Base-by-base conservation (phyloP, 495 filamentous ascomycete species). In the Venustampulla echinocandica region DNA sequence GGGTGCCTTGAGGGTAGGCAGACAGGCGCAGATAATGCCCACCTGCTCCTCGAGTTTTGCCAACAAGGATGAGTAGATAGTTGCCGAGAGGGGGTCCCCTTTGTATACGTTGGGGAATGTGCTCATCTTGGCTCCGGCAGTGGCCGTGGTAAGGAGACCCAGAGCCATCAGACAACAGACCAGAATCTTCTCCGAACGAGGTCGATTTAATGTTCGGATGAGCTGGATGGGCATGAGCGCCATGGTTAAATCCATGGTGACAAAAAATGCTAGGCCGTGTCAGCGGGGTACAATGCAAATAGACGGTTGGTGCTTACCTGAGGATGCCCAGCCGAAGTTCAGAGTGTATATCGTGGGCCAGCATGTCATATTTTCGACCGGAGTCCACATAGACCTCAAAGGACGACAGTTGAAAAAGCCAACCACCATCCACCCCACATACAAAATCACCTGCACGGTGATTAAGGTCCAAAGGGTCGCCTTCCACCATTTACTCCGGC, bases 191-290 rank as follows among this genome's bases (percentile, higher is more conserved):
- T 49, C 47, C 9, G 15, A 25, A 13, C 28, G 39, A 10, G 47
- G 24, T 17, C 28, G 25, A 5, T 33, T 18, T 3, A 49, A 13
- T 4, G 20, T 49, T 27, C 47, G 39, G 34, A 49, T 49, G 15
- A 49, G 38, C 6, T 35, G 18, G 11, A 49, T 49, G 15, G 47
- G 47, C 37, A 42, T 42, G 10, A 42, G 11, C 19, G 47, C 47
- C 2, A 49, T 24, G 17, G 33, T 36, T 13, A 49, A 25, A 18
- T 43, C 47, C 15, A 42, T 34, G 11, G 36, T 5, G n/a, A 49
- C 28, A 19, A 36, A 27, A 10, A 34, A 21, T 35, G 19, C 38
- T 43, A 17, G n/a, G n/a, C n/a, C n/a, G 15, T 17, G 27, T 7
- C 7, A 30, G n/a, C 7, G 27, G n/a, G 27, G 7, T 30, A 30